Percentiles rank a stretch among this genome's conserved stretches.
Evolutionary conservation across 2,329 filamentous ascomycete species (phyloP).

Genomic region (Ophiostoma piceae): DNA sequence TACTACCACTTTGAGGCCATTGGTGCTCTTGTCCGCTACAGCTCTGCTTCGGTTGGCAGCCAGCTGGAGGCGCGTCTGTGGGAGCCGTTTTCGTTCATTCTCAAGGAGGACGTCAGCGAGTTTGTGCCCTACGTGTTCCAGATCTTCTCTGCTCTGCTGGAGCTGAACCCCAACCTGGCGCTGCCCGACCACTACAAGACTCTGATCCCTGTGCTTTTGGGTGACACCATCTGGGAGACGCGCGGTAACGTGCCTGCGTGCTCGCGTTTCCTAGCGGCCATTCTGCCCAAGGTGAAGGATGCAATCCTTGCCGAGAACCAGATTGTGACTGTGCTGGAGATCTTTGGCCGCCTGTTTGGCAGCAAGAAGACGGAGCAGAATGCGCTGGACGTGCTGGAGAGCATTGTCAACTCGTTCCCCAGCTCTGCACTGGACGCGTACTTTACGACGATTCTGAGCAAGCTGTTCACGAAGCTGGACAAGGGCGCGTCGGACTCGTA

Average conservation of each 20-base stretch:
- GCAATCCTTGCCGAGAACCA: slow-evolving; percentile 74
- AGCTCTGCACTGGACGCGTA: slow-evolving; percentile 71
- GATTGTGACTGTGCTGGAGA: slow-evolving; percentile 81
- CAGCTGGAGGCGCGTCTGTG: slow-evolving; percentile 78
- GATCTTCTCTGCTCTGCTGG: slow-evolving; percentile 82
- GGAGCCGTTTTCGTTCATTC: slow-evolving; percentile 72
- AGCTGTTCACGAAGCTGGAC: slow-evolving; percentile 76
- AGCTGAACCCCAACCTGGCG: slow-evolving; percentile 73
- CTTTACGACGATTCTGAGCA: slow-evolving; percentile 71
- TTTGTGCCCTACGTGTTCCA: slow-evolving; percentile 97
- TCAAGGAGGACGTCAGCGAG: slow-evolving; percentile 77
- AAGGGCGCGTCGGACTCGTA: slow-evolving; percentile 67
- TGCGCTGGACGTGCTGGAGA: slow-evolving; percentile 85
- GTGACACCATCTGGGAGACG: slow-evolving; percentile 81
- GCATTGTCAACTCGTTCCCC: slow-evolving; percentile 67
- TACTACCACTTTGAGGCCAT: slow-evolving; percentile 97
- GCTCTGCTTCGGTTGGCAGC: slow-evolving; percentile 59
- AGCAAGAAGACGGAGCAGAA: slow-evolving; percentile 79
- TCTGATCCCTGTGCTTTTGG: slow-evolving; percentile 71
- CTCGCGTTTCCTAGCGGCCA: slow-evolving; percentile 74
- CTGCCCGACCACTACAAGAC: slow-evolving; percentile 76
- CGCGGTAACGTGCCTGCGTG: slow-evolving; percentile 90
- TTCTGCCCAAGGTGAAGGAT: slow-evolving; percentile 70
- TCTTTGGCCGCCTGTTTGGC: slow-evolving; percentile 85
- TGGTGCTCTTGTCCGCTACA: slow-evolving; percentile 75